phyloP scores from a whole-genome alignment of 2,329 filamentous ascomycete species.

The Calonectria multiphialidica region DNA sequence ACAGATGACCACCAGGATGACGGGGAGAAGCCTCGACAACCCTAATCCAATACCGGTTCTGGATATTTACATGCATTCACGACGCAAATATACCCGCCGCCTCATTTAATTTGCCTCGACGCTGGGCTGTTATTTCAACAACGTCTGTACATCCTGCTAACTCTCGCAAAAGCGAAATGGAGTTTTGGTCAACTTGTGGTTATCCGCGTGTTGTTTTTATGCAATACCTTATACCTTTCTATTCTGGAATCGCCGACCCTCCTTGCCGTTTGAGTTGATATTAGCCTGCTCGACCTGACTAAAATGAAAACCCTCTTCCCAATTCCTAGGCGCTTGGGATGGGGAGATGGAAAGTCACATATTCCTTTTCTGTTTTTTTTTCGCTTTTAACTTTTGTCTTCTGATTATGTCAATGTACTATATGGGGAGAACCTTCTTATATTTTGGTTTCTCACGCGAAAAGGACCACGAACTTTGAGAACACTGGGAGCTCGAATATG shows the following conservation, averaged over 20 bases:
- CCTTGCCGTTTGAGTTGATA: slow-evolving; percentile 28
- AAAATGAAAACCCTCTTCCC: slow-evolving; percentile 5
- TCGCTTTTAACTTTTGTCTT: slow-evolving; percentile 33
- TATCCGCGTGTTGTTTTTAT: slow-evolving; percentile 31
- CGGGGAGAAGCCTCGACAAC: slow-evolving; percentile 44
- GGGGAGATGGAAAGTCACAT: slow-evolving; percentile 23
- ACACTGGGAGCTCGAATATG: slow-evolving; percentile 16
- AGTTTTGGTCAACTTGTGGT: slow-evolving; percentile 40
- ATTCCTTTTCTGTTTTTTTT: slow-evolving; percentile 20
- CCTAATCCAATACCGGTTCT: slow-evolving; percentile 37
- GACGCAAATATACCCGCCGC: slow-evolving; percentile 49
- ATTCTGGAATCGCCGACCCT: slow-evolving; percentile 23
- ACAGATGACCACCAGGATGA: slow-evolving; percentile 54
- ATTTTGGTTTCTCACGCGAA: slow-evolving; percentile 25
- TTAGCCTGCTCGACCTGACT: slow-evolving; percentile 21
- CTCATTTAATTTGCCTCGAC: slow-evolving; percentile 38
- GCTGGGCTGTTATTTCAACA: slow-evolving; percentile 27
- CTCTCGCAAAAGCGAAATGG: slow-evolving; percentile 41
- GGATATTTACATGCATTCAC: slow-evolving; percentile 45
- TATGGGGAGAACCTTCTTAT: slow-evolving; percentile 29
- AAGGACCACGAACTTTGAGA: slow-evolving; percentile 17
- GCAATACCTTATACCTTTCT: slow-evolving; percentile 32
- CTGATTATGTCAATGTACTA: slow-evolving; percentile 35
- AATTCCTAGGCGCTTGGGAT: slow-evolving; percentile 23
- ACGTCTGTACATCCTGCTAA: slow-evolving; percentile 41